Evolutionary conservation across 176 grass and related monocot species (phyloP).

Genomic region (Oryza australiensis): DNA sequence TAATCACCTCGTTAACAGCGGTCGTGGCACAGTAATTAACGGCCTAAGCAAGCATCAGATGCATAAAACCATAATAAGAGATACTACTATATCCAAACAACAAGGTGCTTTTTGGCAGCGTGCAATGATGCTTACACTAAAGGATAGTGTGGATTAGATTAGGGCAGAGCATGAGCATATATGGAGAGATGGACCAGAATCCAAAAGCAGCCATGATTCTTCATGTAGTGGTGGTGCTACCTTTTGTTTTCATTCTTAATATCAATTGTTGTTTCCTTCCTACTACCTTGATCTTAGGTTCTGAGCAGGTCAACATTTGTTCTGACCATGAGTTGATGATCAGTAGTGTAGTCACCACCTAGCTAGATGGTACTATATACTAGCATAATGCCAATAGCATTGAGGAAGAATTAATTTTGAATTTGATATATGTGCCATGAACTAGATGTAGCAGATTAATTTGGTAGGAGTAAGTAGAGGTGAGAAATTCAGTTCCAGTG

Average conservation of each 20-base stretch:
- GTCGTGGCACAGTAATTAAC: slow-evolving; percentile 10
- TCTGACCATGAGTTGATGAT: not conserved
- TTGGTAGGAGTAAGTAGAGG: not conserved
- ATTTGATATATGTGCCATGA: not conserved
- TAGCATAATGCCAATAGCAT: not conserved
- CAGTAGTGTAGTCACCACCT: not conserved
- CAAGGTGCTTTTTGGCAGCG: slow-evolving; percentile 28
- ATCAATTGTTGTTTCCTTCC: not conserved
- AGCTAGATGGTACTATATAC: not conserved
- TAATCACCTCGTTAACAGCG: slow-evolving; percentile 12
- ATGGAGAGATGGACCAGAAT: slow-evolving; percentile 11
- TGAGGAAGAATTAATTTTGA: not conserved
- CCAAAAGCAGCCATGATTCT: slow-evolving; percentile 35
- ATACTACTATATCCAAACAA: slow-evolving; percentile 14
- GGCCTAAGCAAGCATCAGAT: not conserved
- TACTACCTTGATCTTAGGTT: slow-evolving; percentile 7
- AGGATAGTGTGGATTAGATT: slow-evolving; percentile 4
- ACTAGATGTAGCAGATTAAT: not conserved
- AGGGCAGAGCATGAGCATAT: not conserved
- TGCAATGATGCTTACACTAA: slow-evolving; percentile 21
- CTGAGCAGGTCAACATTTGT: slow-evolving; percentile 30
- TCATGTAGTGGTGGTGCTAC: not conserved
- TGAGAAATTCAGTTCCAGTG: not conserved
- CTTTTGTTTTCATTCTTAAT: slow-evolving; percentile 18
- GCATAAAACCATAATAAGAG: not conserved